Base-by-base conservation (phyloP, 192 early-diverging fungal genomes). In the Funneliformis geosporum region DNA sequence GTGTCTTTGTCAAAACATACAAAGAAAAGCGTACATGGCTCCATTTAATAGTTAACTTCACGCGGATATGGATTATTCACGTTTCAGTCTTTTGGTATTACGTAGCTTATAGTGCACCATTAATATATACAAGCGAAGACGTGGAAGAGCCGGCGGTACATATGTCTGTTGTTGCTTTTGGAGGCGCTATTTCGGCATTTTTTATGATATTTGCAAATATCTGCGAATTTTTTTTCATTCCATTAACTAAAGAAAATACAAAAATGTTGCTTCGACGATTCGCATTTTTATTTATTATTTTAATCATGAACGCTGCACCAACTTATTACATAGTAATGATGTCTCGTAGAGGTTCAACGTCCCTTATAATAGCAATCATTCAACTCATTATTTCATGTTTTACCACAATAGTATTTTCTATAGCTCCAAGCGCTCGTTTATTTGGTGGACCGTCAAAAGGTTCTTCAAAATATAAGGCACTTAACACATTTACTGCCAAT, bases 21-120 rank as follows among this genome's bases (percentile, higher is more conserved):
- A 91, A 92, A 77, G 94, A 96, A 85, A 92, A 91, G 64, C 91
- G 94, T 69, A 93, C 93, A 12, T 92, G 92, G 91, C 86, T 93
- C 84, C 94, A 96, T 87, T 83, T 93, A 28, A 88, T 91, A 79
- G 90, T 91, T 85, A 96, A 95, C 84, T 95, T 96, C 68, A 91
- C 91, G 38, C 93, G 94, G 25, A 87, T 95, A 33, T 96, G 94
- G 94, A 92, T 96, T 75, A 91, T 96, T 82, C 93, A 96, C 79
- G 81, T 96, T 55, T 87, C 89, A 2, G 82, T 91, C 11, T 95
- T 92, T 82, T 95, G 90, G 88, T 93, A 93, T 84, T 95, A 93
- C 85, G 92, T 92, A 27, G 89, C 89, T 79, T 91, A 89, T 55
- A 90, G 91, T 66, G 89, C 90, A 16, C 87, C 89, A 47, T 91